Evolutionary conservation across 768 basidiomycete species (phyloP).

Genomic region (Omphalotus guepiniiformis): DNA sequence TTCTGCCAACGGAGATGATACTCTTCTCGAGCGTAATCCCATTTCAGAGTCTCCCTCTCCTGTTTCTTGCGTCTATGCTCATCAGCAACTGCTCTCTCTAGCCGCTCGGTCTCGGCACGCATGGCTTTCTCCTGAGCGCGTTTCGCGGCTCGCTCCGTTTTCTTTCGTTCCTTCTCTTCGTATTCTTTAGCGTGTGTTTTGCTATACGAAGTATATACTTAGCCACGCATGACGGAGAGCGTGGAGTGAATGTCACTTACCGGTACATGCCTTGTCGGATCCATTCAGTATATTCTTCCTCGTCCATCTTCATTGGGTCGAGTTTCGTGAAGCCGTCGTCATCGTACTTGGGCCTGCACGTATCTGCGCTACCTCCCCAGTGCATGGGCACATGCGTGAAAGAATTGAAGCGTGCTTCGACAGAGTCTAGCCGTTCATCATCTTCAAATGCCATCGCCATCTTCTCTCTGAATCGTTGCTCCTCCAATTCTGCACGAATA

Average conservation of each 20-base stretch:
- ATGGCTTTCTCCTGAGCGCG: conserved; percentile 50
- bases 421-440: conserved; percentile 60
- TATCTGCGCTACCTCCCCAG: conserved; percentile 2
- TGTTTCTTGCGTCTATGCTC: conserved; percentile 44
- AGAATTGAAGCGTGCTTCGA: conserved; percentile 62
- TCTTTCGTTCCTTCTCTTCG: conserved; percentile 54
- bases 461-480: conserved; percentile 65
- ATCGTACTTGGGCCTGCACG: conserved; percentile 9
- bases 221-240: conserved; percentile 5
- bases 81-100: conserved; percentile 50
- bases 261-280: conserved; percentile 83
- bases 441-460: conserved; percentile 70
- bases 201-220: conserved; percentile 30
- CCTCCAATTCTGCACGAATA: conserved; percentile 54
- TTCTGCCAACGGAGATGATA: conserved; percentile 59
- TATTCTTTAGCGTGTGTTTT: conserved; percentile 65
- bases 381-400: conserved; percentile 64
- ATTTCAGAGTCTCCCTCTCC: conserved; percentile 40
- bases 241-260: conserved; percentile 31
- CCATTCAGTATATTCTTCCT: conserved; percentile 88
- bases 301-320: conserved; percentile 58
- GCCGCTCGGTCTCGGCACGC: conserved; percentile 46
- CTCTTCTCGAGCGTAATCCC: conserved; percentile 41
- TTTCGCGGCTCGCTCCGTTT: conserved; percentile 50
- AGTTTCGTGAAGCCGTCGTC: conserved; percentile 36